Percentiles rank a stretch among this genome's conserved stretches.
Evolutionary conservation across 2,329 filamentous ascomycete genomes (phyloP).

Genomic region (Ceratocystis smalleyi): DNA sequence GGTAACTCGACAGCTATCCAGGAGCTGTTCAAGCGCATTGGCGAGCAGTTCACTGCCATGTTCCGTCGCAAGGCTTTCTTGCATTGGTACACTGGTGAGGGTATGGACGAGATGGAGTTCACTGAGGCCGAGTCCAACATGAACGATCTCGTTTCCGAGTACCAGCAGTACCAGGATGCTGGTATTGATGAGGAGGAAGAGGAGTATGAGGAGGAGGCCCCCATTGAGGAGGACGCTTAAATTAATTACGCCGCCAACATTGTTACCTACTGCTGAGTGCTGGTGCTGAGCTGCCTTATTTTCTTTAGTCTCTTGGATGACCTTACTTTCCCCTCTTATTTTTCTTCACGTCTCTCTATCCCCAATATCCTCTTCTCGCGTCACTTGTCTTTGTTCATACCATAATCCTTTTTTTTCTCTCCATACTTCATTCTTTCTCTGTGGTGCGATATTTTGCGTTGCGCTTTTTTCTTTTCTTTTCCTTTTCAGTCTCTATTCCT

Average conservation of each 20-base stretch:
- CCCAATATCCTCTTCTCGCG: constrained; percentile 6
- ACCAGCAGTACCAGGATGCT: constrained; percentile 99
- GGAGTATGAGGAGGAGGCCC: constrained; percentile 78
- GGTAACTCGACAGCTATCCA: constrained; percentile 99
- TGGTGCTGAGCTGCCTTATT: constrained; percentile 8
- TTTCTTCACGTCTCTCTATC: constrained; percentile 9
- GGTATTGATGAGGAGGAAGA: constrained; percentile 94
- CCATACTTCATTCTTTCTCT: not conserved
- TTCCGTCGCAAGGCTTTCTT: constrained; percentile 99
- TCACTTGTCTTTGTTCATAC: constrained; percentile 17
- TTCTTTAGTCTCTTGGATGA: constrained; percentile 15
- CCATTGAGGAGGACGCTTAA: constrained; percentile 54
- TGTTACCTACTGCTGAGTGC: not conserved
- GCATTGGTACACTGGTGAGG: constrained; percentile 99
- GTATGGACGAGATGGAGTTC: constrained; percentile 99
- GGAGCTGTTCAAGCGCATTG: constrained; percentile 99
- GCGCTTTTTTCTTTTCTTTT: constrained; percentile 15
- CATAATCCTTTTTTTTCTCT: constrained; percentile 17
- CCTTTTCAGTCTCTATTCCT: constrained; percentile 17
- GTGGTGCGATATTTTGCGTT: constrained; percentile 9
- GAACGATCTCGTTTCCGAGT: constrained; percentile 99
- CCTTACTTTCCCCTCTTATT: constrained; percentile 6
- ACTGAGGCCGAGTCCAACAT: constrained; percentile 99
- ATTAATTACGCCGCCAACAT: constrained; percentile 14
- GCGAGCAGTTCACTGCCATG: constrained; percentile 99